These are phyloP conservation scores for Marasmius sp. DNA, from an alignment of 1,284 basidiomycete genomes.

Conservation along the genomic window DNA sequence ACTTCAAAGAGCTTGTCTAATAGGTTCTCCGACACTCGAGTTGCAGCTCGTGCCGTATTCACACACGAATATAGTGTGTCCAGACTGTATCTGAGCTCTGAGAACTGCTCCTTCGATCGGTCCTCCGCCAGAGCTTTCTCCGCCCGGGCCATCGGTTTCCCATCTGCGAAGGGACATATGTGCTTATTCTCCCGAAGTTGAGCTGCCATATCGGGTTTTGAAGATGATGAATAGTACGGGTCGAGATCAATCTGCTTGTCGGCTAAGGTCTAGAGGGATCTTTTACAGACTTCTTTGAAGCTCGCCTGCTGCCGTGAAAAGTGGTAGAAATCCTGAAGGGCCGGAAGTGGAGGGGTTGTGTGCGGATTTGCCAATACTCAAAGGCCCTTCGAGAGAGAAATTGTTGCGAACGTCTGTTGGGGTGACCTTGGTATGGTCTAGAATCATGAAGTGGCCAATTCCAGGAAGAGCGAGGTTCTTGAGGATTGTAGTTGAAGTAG, in stretches of 20 bases:
- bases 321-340: constrained; percentile 33
- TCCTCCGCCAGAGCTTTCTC: constrained; percentile 26
- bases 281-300: constrained; percentile 58
- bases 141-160: constrained; percentile 41
- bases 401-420: constrained; percentile 90
- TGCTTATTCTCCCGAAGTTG: constrained; percentile 57
- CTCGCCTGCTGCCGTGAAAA: constrained; percentile 37
- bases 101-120: too few species aligned
- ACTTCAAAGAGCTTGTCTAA: constrained; percentile 63
- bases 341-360: constrained; percentile 28
- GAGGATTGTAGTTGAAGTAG: constrained; percentile 82
- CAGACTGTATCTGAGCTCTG: too few species aligned
- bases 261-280: constrained; percentile 60
- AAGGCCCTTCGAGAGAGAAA: constrained; percentile 85
- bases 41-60: too few species aligned
- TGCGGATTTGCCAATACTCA: constrained; percentile 75
- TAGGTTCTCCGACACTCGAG: constrained; percentile 54
- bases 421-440: constrained; percentile 65
- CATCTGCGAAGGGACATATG: constrained; percentile 65
- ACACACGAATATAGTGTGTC: too few species aligned
- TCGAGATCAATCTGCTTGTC: too few species aligned
- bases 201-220: constrained; percentile 10
- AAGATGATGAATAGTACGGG: constrained; percentile 23
- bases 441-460: constrained; percentile 87
- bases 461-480: constrained; percentile 97